Evolutionary conservation across 768 basidiomycete genomes (phyloP), one percentile per base, ranked within the genome.

Genomic region (Pisolithus sp.): DNA sequence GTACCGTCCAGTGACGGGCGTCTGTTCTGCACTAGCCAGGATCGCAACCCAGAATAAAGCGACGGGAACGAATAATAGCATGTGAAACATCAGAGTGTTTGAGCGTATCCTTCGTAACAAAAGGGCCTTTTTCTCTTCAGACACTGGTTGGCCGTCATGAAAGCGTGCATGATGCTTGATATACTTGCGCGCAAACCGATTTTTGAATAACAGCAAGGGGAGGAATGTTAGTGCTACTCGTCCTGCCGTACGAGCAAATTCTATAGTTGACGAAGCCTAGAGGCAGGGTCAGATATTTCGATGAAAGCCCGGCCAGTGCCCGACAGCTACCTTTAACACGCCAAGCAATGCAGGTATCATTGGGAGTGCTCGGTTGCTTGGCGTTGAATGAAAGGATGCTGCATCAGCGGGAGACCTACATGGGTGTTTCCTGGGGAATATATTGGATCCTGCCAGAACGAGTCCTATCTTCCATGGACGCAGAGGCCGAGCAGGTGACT

Each of bases 1-100:
- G 48, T 55, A 89, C 88, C 89, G 77, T 64, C 90, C 90, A n/a
- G 90, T 91, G 49, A 93, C 71, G 3, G 90, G 90, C 5, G 90
- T 89, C 59, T 77, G 73, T 65, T 93, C 90, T 51, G 83, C 59
- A 55, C 86, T 86, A 3, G 85, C 86, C 2, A 89, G 51, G 46
- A 90, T 77, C 2, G 85, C 86, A 2, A 79, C 71, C 77, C 79
- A 82, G 61, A 91, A 80, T 21, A 89, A 63, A 10, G 73, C 57
- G 18, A 76, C 67, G 1, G 90, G 90, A 31, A 83, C 70, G 39
- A 83, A 69, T 44, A 89, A 62, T 20, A 90, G 74, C 24, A 76
- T 49, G 48, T 80, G 79, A 47, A 82, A 70, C 15, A 81, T 44
- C 28, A 73, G 58, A 1, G 78, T 84, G 49, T 76, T 71, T 28